Base-by-base conservation (phyloP, 2,329 filamentous ascomycete species). In the Colletotrichum tofieldiae region DNA sequence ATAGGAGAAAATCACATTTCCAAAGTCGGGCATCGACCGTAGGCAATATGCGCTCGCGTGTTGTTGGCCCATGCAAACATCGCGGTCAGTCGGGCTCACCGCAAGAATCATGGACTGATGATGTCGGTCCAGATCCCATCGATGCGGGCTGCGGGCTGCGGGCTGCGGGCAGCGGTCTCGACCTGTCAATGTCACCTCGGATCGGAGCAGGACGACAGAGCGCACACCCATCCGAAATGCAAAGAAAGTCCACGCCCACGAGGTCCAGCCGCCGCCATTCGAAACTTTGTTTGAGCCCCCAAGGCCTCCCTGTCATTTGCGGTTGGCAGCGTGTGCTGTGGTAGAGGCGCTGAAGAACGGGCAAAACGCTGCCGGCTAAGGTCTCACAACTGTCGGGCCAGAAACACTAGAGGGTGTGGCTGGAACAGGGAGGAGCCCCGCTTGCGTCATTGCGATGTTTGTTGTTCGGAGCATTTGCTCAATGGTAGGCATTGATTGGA, bases 401-500 rank as follows among this genome's bases (percentile, higher is more conserved):
- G 43, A 23, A 41, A 37, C 37, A 52, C 29, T n/a, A 59, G 64
- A 58, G 51, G 32, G 37, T 63, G 69, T 39, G 69, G 56, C 58
- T 72, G 39, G 16, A 56, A 23, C 52, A 59, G 59, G 47, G 39
- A 55, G 39, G 39, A 43, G 70, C 65, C 65, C 65, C 70, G 60
- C 59, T 72, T 72, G 60, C 70, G 66, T 72, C 70, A 72, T 72
- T 49, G 39, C 54, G 39, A 29, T 45, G 49, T 65, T 55, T 64
- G 54, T 45, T 61, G 60, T 49, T 60, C 67, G 65, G 65, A 72
- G 59, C 69, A 62, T 54, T 67, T 55, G 58, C 59, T 63, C 26
- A 69, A 64, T 58, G 41, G 39, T 23, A 49, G 58, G 54, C 45
- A 41, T 16, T 64, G 66, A 72, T 65, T 70, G 66, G 66, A 32